Evolutionary conservation across 129 eudicot species (phyloP).

Genomic region (Ambrosia artemisiifolia): DNA sequence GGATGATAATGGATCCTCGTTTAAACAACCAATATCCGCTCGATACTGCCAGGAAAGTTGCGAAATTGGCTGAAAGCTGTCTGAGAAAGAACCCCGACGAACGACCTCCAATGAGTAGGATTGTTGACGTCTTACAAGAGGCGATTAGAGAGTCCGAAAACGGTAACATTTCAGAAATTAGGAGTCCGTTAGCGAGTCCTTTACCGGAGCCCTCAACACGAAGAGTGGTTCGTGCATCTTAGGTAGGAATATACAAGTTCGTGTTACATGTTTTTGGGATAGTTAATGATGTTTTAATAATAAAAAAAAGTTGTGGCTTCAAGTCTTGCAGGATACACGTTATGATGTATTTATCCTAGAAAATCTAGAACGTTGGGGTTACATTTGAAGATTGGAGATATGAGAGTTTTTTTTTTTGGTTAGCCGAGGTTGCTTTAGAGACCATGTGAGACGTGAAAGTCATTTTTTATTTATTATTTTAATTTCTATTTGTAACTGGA

Average conservation of each 20-base stretch:
- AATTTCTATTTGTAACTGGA: background rate
- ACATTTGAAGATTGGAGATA: background rate
- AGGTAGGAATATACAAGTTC: conserved; percentile 13
- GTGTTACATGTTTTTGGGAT: background rate
- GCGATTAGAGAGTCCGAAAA: conserved; percentile 49
- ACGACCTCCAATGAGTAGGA: conserved; percentile 60
- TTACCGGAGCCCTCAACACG: conserved; percentile 29
- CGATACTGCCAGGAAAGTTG: conserved; percentile 51
- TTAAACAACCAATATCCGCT: conserved; percentile 55
- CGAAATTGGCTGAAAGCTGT: conserved; percentile 62
- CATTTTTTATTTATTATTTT: background rate
- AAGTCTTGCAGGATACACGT: no score
- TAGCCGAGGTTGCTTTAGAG: background rate
- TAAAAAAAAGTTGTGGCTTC: no score
- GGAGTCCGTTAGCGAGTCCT: background rate
- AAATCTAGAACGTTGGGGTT: no score
- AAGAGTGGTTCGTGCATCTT: conserved; percentile 21
- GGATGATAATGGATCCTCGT: conserved; percentile 67
- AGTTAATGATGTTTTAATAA: background rate
- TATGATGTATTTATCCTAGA: no score
- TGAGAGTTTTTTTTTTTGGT: background rate
- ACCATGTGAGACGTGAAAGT: background rate
- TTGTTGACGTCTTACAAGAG: conserved; percentile 53
- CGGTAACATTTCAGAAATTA: conserved; percentile 11
- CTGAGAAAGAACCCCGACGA: conserved; percentile 53